phyloP scores from a whole-genome alignment of 495 filamentous ascomycete species.

The Penicillium nucicola region DNA sequence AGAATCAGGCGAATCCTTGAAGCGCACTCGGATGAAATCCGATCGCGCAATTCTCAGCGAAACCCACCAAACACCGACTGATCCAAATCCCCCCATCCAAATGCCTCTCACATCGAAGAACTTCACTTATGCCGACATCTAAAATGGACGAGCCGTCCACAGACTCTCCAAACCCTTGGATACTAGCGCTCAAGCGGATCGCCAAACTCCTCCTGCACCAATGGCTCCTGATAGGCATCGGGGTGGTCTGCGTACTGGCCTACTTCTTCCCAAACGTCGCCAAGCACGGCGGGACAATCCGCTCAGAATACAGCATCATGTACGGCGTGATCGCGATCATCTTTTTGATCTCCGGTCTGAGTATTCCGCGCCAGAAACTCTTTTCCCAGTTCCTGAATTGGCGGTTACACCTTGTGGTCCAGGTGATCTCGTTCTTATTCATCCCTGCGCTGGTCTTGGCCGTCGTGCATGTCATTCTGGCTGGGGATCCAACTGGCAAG shows the following conservation, averaged over 20 bases:
- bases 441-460: conserved; percentile 46
- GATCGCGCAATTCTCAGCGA: conserved; percentile 14
- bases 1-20: neutral
- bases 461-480: conserved; percentile 46
- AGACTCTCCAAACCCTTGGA: neutral
- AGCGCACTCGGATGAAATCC: conserved; percentile 21
- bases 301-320: conserved; percentile 51
- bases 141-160: conserved; percentile 9
- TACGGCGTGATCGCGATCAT: conserved; percentile 53
- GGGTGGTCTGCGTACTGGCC: conserved; percentile 45
- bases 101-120: neutral
- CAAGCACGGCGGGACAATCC: conserved; percentile 50
- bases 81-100: neutral
- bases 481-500: conserved; percentile 34
- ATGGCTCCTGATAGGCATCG: conserved; percentile 57
- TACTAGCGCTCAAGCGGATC: conserved; percentile 14
- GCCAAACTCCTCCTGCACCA: conserved; percentile 45
- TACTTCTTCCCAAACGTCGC: conserved; percentile 54
- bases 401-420: conserved; percentile 51
- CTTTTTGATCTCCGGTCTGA: conserved; percentile 53
- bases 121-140: too few relatives aligned
- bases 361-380: conserved; percentile 50
- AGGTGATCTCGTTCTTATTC: conserved; percentile 48
- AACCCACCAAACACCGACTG: neutral
- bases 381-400: conserved; percentile 48